A percentile compares a stretch with the other conserved stretches of the same genome.
phyloP scores from a whole-genome alignment of 805 yeast species.

The Starmerella sp. region DNA sequence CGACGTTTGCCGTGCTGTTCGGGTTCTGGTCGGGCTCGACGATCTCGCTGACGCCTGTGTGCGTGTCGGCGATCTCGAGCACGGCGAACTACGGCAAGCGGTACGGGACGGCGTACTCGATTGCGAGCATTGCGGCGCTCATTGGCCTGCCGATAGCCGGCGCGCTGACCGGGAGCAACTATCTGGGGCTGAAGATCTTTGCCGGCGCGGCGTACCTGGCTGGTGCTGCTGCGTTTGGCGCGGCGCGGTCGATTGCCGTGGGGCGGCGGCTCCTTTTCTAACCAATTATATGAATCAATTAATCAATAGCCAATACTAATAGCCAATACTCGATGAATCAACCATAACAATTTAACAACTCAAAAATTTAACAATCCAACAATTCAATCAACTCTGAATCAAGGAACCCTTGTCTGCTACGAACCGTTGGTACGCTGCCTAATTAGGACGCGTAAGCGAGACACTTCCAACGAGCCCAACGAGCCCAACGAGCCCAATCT shows the following conservation, averaged over 20 bases:
- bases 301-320: too few species aligned
- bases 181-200: slow-evolving; percentile 28
- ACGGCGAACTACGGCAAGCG: slow-evolving; percentile 57
- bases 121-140: slow-evolving; percentile 31
- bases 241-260: slow-evolving; percentile 25
- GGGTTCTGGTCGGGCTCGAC: slow-evolving; percentile 30
- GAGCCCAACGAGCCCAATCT: too few species aligned
- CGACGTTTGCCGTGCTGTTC: slow-evolving; percentile 39
- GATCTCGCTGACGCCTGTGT: slow-evolving; percentile 55
- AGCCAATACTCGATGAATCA: too few species aligned
- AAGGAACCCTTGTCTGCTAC: too few species aligned
- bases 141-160: slow-evolving; percentile 35
- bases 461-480: too few species aligned
- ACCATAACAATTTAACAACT: too few species aligned
- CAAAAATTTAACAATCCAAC: too few species aligned
- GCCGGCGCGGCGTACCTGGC: slow-evolving; percentile 26
- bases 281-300: not conserved
- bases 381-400: too few species aligned
- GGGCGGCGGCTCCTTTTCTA: slow-evolving; percentile 18
- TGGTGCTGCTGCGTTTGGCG: slow-evolving; percentile 21
- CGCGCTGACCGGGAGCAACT: slow-evolving; percentile 25
- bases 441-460: too few species aligned
- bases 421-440: too few species aligned
- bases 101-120: slow-evolving; percentile 54
- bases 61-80: slow-evolving; percentile 52